phyloP scores from a whole-genome alignment of 495 filamentous ascomycete genomes.

The Podospora conica region DNA sequence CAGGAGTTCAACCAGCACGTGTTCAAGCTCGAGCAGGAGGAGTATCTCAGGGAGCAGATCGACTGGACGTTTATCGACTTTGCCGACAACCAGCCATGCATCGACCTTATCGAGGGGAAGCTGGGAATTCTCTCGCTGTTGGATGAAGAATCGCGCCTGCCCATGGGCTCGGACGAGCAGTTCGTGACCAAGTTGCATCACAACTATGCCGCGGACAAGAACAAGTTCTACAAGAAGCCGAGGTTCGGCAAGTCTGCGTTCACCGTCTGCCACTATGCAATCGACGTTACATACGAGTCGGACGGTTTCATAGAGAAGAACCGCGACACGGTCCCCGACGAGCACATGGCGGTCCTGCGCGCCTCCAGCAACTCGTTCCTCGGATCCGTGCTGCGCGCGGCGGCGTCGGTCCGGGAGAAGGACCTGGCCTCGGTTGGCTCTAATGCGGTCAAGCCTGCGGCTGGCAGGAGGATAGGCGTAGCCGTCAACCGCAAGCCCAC shows the following conservation, averaged over 20 bases:
- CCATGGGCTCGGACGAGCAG: slow-evolving; percentile 95
- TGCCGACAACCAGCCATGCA: slow-evolving; percentile 99
- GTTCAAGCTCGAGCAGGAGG: slow-evolving; percentile 99
- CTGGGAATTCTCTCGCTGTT: slow-evolving; percentile 86
- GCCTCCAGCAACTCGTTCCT: slow-evolving; percentile 83
- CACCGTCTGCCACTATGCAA: slow-evolving; percentile 97
- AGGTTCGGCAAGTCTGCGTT: slow-evolving; percentile 96
- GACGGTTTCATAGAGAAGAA: slow-evolving; percentile 99
- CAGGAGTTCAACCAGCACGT: slow-evolving; percentile 99
- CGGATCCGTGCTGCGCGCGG: slow-evolving; percentile 74
- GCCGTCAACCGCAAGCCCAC: slow-evolving; percentile 95
- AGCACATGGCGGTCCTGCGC: slow-evolving; percentile 89
- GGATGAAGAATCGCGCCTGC: slow-evolving; percentile 92
- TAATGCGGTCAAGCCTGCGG: slow-evolving; percentile 61
- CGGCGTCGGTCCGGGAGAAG: slow-evolving; percentile 82
- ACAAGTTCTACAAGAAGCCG: slow-evolving; percentile 97
- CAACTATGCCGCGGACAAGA: slow-evolving; percentile 84
- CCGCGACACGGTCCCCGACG: slow-evolving; percentile 94
- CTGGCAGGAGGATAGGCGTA: slow-evolving; percentile 78
- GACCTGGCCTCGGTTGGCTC: slow-evolving; percentile 64
- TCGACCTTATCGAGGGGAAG: slow-evolving; percentile 96
- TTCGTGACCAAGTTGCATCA: slow-evolving; percentile 97
- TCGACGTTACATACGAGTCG: slow-evolving; percentile 99
- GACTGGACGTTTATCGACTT: slow-evolving; percentile 99
- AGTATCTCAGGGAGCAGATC: slow-evolving; percentile 94